Percentiles rank a stretch among this genome's conserved stretches.
These are phyloP conservation scores for Pilobolus umbonatus DNA, from an alignment of 192 early-diverging fungal species.

Conservation along the genomic window DNA sequence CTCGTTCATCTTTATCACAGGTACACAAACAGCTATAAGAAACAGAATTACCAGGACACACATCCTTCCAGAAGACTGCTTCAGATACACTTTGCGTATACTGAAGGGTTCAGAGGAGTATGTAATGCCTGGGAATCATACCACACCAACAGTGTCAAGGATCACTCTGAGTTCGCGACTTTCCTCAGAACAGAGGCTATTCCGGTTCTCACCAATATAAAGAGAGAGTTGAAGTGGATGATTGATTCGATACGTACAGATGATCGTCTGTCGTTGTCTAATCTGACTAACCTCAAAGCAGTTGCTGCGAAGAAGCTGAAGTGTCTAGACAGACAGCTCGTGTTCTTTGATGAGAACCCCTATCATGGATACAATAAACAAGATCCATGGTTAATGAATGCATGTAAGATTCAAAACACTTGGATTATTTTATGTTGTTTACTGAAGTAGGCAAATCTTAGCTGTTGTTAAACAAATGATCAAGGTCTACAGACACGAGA, in stretches of 20 bases:
- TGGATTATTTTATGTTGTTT: no score
- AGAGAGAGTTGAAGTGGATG: conserved; percentile 20
- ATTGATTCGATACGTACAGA: conserved; percentile 18
- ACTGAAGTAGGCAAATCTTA: no score
- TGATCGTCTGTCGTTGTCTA: conserved; percentile 17
- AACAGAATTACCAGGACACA: neutral
- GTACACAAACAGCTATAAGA: neutral
- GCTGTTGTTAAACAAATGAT: conserved; percentile 24
- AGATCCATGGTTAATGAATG: conserved; percentile 29
- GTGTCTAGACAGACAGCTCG: conserved; percentile 13
- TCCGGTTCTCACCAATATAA: conserved; percentile 17
- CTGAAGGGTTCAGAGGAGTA: conserved; percentile 9
- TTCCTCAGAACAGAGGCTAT: conserved; percentile 18
- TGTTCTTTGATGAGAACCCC: conserved; percentile 21
- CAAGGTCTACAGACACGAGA: conserved; percentile 24
- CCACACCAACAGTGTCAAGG: conserved; percentile 4
- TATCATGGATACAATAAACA: conserved; percentile 15
- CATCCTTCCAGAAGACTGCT: neutral
- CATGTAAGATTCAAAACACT: conserved; percentile 10
- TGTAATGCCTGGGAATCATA: conserved; percentile 24
- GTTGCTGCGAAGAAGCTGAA: conserved; percentile 6
- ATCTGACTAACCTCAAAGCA: conserved; percentile 9
- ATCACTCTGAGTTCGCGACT: conserved; percentile 12
- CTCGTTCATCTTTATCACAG: neutral
- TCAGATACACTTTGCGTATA: conserved; percentile 19